Evolutionary conservation across 208 protist genomes (phyloP), one percentile per base, ranked within the genome.

Genomic region (Acanthamoeba rhysodes): DNA sequence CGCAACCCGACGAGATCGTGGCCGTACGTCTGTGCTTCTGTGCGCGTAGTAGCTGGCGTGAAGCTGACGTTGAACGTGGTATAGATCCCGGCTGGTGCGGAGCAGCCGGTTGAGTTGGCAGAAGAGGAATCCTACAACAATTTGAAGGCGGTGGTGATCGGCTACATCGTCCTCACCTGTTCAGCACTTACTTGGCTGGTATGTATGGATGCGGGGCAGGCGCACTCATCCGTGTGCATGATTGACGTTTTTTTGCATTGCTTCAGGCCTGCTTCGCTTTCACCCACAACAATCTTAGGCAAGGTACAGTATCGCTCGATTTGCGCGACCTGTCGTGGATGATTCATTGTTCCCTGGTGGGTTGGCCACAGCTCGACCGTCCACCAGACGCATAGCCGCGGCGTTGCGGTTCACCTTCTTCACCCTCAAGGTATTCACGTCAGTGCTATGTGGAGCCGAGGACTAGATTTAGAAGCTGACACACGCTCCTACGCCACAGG

Each of bases 181-280:
- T 27, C 72, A n/a, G 72, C 72, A 14, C 29, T 80, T 12, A 41
- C 72, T 22, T 80, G 72, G 72, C 72, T 80, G 27, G 72, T 80
- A 37, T n/a, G 72, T 74, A 34, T 14, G 24, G 66, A 50, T 10
- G 29, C 7, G 8, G 20, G 8, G 7, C 68, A 29, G 8, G 68
- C 32, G 20, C 7, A 41, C 24, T 14, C 41, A 5, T 50, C 8
- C 5, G 16, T 20, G 24, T 80, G 12, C 41, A 24, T n/a, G 29
- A 50, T 14, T 80, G 29, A 50, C 18, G 16, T 22, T 80, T 20
- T 3, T 80, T 80, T 50, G 10, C 18, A 14, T 20, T 24, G 14
- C 27, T 4, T 7, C 41, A 50, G 34, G 29, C 41, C 18, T 80
- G 29, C 72, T 80, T 80, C 27, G 29, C 41, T n/a, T 10, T 27